Evolutionary conservation across 805 yeast species (phyloP), one percentile per base, ranked within the genome.

Genomic region (Pichia phayaonensis): DNA sequence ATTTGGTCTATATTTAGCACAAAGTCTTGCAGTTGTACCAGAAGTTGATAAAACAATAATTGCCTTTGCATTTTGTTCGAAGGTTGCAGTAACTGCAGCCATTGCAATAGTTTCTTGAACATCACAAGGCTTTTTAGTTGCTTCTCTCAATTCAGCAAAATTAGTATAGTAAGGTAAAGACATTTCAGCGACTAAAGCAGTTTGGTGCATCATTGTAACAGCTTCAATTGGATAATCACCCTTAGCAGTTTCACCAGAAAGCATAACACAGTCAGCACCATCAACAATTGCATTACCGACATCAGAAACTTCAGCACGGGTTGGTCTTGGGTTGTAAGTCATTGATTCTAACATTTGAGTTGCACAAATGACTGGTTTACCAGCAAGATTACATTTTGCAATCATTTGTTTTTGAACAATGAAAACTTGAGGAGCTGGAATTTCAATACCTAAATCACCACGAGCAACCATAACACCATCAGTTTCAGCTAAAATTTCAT

Each of bases 401-500:
- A 94, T 92, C 76, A 94, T 80, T 79, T 90, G 96, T 82, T 94
- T 94, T 79, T 94, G 99, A 63, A 90, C 98, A 64, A 94, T 90
- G 72, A 94, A 90, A 57, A 94, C 99, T 77, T 90, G 95, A 59
- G 97, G 92, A 60, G 99, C 98, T 61, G 98, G 98, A 67, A 94
- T 94, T 79, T 94, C 99, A 67, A 94, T 94, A 81, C 99, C 99
- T 66, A 94, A 81, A 73, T 94, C 99, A 80, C 99, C 99, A 77
- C 99, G 86, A 66, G 99, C 99, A 71, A 94, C 98, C 99, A 94
- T 94, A 68, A 94, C 97, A 79, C 98, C 99, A 71, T 94, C 99
- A 57, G 99, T 94, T 72, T 83, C 96, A 65, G 71, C 71, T 70
- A 94, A 83, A 68, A 94, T 94, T 57, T 88, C 97, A 73, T 94